phyloP scores from a whole-genome alignment of 768 basidiomycete species.

The Heimioporus sp. region DNA sequence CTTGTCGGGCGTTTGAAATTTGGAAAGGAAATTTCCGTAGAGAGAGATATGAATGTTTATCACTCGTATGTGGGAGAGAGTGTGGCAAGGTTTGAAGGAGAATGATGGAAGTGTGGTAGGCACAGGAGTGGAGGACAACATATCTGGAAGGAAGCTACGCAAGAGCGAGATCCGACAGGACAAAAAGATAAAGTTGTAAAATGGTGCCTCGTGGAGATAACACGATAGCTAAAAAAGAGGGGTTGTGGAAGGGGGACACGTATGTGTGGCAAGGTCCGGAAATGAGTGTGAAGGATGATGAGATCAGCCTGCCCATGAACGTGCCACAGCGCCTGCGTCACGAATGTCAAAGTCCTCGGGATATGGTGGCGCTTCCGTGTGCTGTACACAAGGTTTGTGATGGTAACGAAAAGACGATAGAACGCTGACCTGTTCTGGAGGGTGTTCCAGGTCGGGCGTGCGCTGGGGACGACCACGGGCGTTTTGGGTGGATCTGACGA shows the following conservation, averaged over 20 bases:
- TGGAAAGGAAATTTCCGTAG: slow-evolving; percentile 14
- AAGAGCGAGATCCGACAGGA: slow-evolving; percentile 29
- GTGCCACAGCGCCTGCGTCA: slow-evolving; percentile 34
- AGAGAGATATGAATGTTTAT: slow-evolving; percentile 7
- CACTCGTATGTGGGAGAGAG: background rate
- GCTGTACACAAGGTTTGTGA: slow-evolving; percentile 8
- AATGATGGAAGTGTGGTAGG: slow-evolving; percentile 11
- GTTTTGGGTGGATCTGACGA: slow-evolving; percentile 15
- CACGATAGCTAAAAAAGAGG: slow-evolving; percentile 23
- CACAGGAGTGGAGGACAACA: slow-evolving; percentile 26
- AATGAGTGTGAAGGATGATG: slow-evolving; percentile 27
- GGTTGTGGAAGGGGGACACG: slow-evolving; percentile 17
- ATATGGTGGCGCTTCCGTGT: slow-evolving; percentile 11
- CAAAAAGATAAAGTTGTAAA: slow-evolving; percentile 19
- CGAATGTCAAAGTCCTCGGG: slow-evolving; percentile 28
- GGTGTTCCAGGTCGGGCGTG: slow-evolving; percentile 12
- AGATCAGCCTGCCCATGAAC: slow-evolving; percentile 33
- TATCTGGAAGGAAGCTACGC: slow-evolving; percentile 24
- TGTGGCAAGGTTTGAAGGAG: slow-evolving; percentile 7
- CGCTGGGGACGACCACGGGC: slow-evolving; percentile 24
- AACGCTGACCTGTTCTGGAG: slow-evolving; percentile 14
- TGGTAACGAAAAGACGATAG: background rate
- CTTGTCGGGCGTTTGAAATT: slow-evolving; percentile 23
- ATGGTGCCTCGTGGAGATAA: slow-evolving; percentile 34
- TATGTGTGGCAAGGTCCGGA: slow-evolving; percentile 24